These are phyloP conservation scores for Asterochloris erici DNA, from an alignment of 139 green algal genomes.

Conservation along the genomic window DNA sequence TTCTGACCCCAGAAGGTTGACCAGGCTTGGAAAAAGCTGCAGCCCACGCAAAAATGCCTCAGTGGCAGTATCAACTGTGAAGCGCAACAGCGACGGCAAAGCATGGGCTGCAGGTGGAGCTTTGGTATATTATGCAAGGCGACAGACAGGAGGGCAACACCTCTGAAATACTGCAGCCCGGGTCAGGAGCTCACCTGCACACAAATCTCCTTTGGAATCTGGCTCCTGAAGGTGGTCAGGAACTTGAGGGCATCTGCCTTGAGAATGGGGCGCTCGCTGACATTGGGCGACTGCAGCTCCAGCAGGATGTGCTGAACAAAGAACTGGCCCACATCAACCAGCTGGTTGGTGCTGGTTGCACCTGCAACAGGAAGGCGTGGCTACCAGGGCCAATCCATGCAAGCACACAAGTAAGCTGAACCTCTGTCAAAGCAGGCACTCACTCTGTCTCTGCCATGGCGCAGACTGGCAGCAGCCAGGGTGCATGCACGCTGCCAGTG, in stretches of 20 bases:
- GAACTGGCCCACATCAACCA: constrained; percentile 91
- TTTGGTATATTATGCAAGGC: no score
- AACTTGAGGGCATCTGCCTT: constrained; percentile 97
- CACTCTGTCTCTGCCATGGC: no score
- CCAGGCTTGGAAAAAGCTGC: constrained; percentile 8
- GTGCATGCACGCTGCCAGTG: no score
- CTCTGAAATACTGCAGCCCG: neutral
- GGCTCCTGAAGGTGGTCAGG: constrained; percentile 85
- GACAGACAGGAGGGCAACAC: neutral
- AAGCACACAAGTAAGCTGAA: no score
- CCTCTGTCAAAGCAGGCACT: no score
- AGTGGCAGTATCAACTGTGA: neutral
- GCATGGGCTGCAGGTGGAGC: neutral
- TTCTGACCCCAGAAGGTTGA: constrained; percentile 53
- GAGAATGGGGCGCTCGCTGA: constrained; percentile 76
- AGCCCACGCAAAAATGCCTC: neutral
- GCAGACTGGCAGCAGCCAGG: no score
- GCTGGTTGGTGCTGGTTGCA: constrained; percentile 82
- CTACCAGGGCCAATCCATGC: no score
- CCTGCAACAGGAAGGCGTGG: constrained; percentile 14
- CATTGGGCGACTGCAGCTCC: constrained; percentile 66
- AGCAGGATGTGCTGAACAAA: constrained; percentile 76
- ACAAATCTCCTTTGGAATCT: constrained; percentile 46
- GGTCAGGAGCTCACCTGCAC: neutral
- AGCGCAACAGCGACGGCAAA: neutral